Evolutionary conservation across 2,329 filamentous ascomycete genomes (phyloP), one percentile per base, ranked within the genome.

Genomic region (Zarea fungicola): DNA sequence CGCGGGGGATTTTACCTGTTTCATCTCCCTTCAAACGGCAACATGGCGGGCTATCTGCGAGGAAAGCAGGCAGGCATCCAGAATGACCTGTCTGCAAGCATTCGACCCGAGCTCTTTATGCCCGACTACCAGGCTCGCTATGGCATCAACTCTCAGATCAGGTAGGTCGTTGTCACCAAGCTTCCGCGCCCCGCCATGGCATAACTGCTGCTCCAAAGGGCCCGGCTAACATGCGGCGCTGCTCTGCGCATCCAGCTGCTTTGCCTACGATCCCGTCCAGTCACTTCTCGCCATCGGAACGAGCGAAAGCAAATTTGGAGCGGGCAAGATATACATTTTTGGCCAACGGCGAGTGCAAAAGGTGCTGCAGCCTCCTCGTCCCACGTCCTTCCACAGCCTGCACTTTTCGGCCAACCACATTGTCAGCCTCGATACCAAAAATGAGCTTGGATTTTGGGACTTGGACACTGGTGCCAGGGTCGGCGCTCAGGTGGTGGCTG

Each of bases 51-150:
- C 60, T 92, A 97, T 65, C 73, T 99, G 54, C 80, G 93, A 65
- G 87, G 88, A 59, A 96, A 95, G 76, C 93, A 97, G 76, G 82
- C 89, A 50, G 93, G 93, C 61, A 86, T 99, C 59, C 86, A 90
- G 65, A 88, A 85, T 69, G 93, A 97, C 71, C 78, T 99, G 56
- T 96, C 91, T 45, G 83, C 84, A 16, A 87, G 85, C 56, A 82
- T 97, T 54, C 76, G 81, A 16, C 80, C 89, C 31, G 87, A 89
- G 53, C 72, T 88, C 13, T 96, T 97, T 64, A 74, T 80, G 51
- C 81, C 92, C 21, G 90, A 96, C 64, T 89, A 96, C 68, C 87
- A 89, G 59, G 80, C 80, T 44, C 82, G 88, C 55, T 92, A 87
- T 65, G 89, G 91, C 52, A 84, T 96, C 66, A 88, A 86, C 64